Conservation (phyloP, 176 grass and related monocot species). For the Sorghum bicolor region DNA sequence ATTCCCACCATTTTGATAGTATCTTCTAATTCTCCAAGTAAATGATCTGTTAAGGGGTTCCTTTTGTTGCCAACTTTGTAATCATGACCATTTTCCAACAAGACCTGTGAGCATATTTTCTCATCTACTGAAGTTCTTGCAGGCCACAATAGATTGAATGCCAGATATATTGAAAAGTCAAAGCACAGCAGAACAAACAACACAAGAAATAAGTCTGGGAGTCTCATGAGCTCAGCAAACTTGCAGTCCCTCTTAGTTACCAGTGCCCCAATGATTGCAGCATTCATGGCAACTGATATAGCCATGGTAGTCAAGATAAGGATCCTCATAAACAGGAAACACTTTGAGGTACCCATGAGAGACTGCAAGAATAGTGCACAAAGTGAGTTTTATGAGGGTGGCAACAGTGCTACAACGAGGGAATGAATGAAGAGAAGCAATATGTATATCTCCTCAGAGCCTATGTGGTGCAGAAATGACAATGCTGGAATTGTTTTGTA, state of each 20-base stretch:
- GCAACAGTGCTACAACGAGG: no score
- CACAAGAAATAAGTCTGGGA: background rate
- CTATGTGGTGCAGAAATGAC: background rate
- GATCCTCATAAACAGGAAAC: background rate
- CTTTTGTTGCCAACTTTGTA: background rate
- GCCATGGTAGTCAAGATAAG: background rate
- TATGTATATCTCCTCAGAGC: background rate
- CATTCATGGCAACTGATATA: background rate
- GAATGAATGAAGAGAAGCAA: background rate
- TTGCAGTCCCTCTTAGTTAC: background rate
- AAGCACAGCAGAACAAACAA: background rate
- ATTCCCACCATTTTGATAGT: background rate
- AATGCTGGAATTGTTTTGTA: background rate
- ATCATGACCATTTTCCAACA: slow-evolving; percentile 6
- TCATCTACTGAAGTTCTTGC: background rate
- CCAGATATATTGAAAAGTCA: background rate
- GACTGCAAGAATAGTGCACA: background rate
- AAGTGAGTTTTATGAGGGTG: background rate
- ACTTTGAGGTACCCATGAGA: background rate
- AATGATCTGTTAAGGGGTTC: background rate
- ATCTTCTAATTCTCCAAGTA: background rate
- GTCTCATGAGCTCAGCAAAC: slow-evolving; percentile 3
- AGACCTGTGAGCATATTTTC: background rate
- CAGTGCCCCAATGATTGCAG: background rate
- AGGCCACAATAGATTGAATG: background rate